Base-by-base conservation (phyloP, 2,329 filamentous ascomycete species). In the Aspergillus calidoustus region DNA sequence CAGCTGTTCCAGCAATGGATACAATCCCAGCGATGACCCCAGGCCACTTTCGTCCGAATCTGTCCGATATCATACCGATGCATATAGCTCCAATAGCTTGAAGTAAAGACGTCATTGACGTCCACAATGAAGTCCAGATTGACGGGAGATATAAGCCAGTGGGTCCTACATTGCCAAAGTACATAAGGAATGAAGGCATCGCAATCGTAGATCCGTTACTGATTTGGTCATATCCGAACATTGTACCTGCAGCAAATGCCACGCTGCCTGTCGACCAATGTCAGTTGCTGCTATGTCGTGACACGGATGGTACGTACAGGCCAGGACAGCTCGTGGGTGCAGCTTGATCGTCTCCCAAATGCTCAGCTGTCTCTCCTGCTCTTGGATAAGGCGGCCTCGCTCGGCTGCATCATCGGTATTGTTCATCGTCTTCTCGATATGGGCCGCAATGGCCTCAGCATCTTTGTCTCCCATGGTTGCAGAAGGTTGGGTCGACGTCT, bases 41-140 rank as follows among this genome's bases (percentile, higher is more conserved):
- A 3, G 74, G 75, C 66, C 72, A 77, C 48, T 72, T 71, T 11
- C 77, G 72, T 58, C 75, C 74, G 44, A 77, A 72, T 7, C 55
- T 71, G 43, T 79, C 76, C 0, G 73, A 73, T 1, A 73, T 57
- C 31, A 69, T 72, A 1, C 76, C 77, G 2, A 70, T 61, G n/a
- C 34, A 56, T 9, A 70, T 60, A 11, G 68, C 65, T 19, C 69
- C 67, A 5, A 71, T 41, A 8, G 66, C 66, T 34, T 68, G 66
- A 3, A 59, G 60, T 3, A 68, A 53, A 9, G 66, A 61, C 34
- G 69, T 68, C 62, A 69, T 71, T 9, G 69, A 64, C 3, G 65
- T 66, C 66, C 66, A 68, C 3, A 68, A 48, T 7, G 66, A 64
- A 4, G 66, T 68, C 66, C 66, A 68, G 17, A 66, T 28, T 4